phyloP scores from a whole-genome alignment of 169 alveolate species.

The Cryptosporidium sp. region DNA sequence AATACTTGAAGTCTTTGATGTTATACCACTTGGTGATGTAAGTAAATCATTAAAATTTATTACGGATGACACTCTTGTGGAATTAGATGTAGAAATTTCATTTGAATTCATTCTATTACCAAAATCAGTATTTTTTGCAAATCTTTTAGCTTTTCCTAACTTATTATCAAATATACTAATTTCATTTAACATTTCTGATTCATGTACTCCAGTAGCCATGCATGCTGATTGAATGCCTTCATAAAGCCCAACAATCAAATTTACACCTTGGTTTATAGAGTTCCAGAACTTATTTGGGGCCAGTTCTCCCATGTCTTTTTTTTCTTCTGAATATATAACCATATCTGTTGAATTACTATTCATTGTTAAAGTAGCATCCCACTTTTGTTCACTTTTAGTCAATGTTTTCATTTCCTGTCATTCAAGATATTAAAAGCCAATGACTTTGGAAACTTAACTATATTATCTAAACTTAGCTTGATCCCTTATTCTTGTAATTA shows the following conservation, averaged over 20 bases:
- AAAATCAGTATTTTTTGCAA: not conserved
- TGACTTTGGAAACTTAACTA: not conserved
- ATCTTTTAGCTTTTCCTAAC: not conserved
- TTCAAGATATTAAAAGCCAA: not conserved
- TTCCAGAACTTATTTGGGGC: constrained; percentile 35
- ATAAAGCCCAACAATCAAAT: constrained; percentile 60
- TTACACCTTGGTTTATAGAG: constrained; percentile 56
- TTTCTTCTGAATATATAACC: constrained; percentile 28
- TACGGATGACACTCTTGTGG: constrained; percentile 61
- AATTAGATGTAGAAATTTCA: constrained; percentile 35
- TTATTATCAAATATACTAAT: constrained; percentile 18
- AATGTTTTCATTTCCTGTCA: not conserved
- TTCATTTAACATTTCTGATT: constrained; percentile 41
- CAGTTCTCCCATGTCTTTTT: not conserved
- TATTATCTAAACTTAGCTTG: not conserved
- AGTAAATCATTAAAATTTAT: constrained; percentile 17
- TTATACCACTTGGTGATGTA: constrained; percentile 10
- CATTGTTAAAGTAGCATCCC: not conserved
- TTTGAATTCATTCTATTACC: constrained; percentile 14
- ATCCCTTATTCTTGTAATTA: not conserved
- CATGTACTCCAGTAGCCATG: constrained; percentile 30
- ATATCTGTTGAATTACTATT: constrained; percentile 19
- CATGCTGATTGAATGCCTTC: constrained; percentile 74
- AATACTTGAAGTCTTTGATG: constrained; percentile 61
- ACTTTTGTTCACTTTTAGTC: not conserved